phyloP scores from a whole-genome alignment of 352 stramenopile genomes.

The Phytophthora niederhauseri region DNA sequence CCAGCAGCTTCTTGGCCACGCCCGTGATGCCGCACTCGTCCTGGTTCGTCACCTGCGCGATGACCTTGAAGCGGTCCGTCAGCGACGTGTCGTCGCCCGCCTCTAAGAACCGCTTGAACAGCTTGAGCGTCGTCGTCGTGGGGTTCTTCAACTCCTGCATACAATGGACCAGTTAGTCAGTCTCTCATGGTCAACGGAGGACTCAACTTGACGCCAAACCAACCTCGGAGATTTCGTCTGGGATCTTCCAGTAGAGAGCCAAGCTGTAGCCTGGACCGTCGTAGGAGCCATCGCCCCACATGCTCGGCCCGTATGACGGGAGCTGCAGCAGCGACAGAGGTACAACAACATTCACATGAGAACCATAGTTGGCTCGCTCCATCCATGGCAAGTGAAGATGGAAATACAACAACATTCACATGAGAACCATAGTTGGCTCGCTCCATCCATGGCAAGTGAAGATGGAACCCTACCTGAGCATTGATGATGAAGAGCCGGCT shows the following conservation, averaged over 20 bases:
- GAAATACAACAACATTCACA: neutral
- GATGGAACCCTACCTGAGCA: conserved; percentile 53
- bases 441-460: neutral
- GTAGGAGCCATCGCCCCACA: conserved; percentile 69
- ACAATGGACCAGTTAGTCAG: neutral
- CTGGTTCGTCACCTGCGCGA: conserved; percentile 85
- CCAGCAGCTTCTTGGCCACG: conserved; percentile 77
- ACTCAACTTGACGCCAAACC: neutral
- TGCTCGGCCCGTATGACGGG: conserved; percentile 74
- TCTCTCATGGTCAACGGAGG: neutral
- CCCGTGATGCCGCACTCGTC: conserved; percentile 82
- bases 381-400: too few relatives aligned
- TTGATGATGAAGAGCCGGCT: conserved; percentile 85
- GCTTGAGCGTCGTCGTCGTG: conserved; percentile 53
- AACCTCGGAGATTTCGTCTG: conserved; percentile 62
- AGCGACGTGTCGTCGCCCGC: conserved; percentile 66
- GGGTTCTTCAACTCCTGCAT: conserved; percentile 64
- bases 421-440: neutral
- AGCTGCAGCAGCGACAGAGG: conserved; percentile 38
- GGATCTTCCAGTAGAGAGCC: conserved; percentile 85
- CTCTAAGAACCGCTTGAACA: conserved; percentile 78
- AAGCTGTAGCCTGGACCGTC: conserved; percentile 80
- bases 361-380: neutral
- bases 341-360: neutral
- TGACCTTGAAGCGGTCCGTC: conserved; percentile 88